Evolutionary conservation across 176 grass and related monocot genomes (phyloP).

Genomic region (Tillandsia fasciculata): DNA sequence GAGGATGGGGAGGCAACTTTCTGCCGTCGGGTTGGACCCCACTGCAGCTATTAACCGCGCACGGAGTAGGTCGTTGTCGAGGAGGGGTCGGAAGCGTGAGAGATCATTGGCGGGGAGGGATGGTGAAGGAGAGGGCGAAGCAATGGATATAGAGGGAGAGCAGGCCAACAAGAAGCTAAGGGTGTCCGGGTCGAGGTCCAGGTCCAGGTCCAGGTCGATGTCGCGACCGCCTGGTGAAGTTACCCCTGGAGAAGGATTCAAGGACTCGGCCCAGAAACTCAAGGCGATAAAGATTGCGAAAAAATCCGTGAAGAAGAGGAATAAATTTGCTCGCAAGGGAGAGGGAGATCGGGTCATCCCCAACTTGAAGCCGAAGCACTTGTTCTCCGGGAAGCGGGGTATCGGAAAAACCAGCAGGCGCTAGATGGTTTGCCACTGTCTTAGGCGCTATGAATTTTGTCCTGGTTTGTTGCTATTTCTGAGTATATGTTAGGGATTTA

Average conservation of each 20-base stretch:
- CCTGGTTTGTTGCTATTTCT: no score
- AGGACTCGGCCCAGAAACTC: slow-evolving; percentile 48
- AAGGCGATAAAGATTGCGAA: slow-evolving; percentile 52
- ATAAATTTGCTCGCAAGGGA: slow-evolving; percentile 70
- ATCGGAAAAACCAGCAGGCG: slow-evolving; percentile 58
- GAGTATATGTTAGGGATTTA: no score
- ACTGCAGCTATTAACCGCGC: slow-evolving; percentile 31
- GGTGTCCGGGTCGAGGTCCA: slow-evolving; percentile 15
- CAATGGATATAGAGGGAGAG: slow-evolving; percentile 52
- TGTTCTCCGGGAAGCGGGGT: slow-evolving; percentile 70
- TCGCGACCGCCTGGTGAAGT: slow-evolving; percentile 41
- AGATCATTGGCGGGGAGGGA: slow-evolving; percentile 33
- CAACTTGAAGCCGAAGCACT: slow-evolving; percentile 79
- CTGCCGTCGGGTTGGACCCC: slow-evolving; percentile 48
- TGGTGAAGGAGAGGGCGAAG: slow-evolving; percentile 22
- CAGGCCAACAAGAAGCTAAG: slow-evolving; percentile 50
- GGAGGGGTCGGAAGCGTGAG: slow-evolving; percentile 51
- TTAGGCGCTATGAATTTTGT: no score
- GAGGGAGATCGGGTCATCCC: slow-evolving; percentile 76
- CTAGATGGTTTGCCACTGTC: slow-evolving; percentile 19
- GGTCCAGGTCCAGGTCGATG: slow-evolving; percentile 41
- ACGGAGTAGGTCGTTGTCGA: slow-evolving; percentile 21
- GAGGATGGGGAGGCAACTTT: slow-evolving; percentile 44
- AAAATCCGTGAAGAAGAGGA: slow-evolving; percentile 42
- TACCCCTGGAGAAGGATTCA: slow-evolving; percentile 57